Base-by-base conservation (phyloP, 1,284 basidiomycete species). In the Puccinia horiana region DNA sequence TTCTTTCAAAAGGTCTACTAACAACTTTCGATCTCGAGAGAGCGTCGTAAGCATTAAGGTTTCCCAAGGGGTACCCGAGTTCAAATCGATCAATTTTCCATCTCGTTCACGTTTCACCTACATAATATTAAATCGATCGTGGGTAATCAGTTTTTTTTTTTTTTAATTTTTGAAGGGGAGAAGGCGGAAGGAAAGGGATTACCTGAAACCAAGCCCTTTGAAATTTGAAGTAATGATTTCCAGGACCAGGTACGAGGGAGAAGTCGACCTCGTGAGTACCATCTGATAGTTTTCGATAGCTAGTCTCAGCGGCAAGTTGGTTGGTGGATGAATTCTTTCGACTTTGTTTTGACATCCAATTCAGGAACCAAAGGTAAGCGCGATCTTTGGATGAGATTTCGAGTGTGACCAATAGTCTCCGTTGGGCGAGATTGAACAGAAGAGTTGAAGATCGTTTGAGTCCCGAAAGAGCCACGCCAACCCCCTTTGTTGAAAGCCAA, bases 351-450 rank as follows among this genome's bases (percentile, higher is more conserved):
- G 95, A 92, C 93, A 99, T 95, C 97, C 97, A 99, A 83, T 93
- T 90, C 42, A 99, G 91, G 87, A 99, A 96, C 96, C 97, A 99
- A 52, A 94, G 93, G 87, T 99, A 98, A 1, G 96, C 90, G 40
- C 91, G 92, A 87, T 99, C 97, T 86, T 96, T 95, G 85, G 96
- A 98, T 75, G 94, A 94, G 84, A 99, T 95, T 88, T 99, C 97
- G 70, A 99, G 91, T 6, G 94, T 93, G 63, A 99, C 95, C 74
- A 99, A 91, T 89, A 99, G 90, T 44, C 96, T 91, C 35, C 97
- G 90, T 82, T 94, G 95, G 61, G 96, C 91, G 47, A 93, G 90
- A 3, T 90, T 91, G 6, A 92, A 90, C 26, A 91, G 92, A 23
- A 94, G 88, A 14, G 92, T 90, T 29, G 91, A 86, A 42, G 91